Evolutionary conservation across 208 protist genomes (phyloP).

Genomic region (Porcisia hertigi): DNA sequence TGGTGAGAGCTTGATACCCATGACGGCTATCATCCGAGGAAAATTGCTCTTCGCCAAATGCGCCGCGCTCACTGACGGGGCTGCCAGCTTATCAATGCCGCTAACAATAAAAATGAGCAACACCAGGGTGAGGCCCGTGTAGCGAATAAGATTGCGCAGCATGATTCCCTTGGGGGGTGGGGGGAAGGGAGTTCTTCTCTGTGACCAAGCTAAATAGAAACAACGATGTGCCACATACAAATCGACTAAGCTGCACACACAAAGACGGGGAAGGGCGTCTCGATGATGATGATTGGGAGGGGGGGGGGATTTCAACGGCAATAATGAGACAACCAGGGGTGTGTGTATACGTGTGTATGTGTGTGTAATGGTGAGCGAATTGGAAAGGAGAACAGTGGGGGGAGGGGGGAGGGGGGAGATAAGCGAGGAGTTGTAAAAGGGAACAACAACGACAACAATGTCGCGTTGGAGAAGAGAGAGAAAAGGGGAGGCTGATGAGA

Average conservation of each 20-base stretch:
- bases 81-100: conserved; percentile 54
- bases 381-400: no score
- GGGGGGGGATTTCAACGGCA: no score
- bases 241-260: no score
- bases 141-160: conserved; percentile 59
- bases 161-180: neutral
- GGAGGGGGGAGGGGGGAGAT: no score
- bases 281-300: no score
- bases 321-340: conserved; percentile 8
- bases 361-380: no score
- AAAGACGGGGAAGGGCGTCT: no score
- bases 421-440: no score
- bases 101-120: conserved; percentile 55
- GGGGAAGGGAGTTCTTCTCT: neutral
- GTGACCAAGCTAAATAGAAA: neutral
- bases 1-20: conserved; percentile 23
- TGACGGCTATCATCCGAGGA: conserved; percentile 41
- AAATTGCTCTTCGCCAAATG: conserved; percentile 74
- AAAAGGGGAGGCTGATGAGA: neutral
- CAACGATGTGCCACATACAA: neutral
- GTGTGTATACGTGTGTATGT: neutral
- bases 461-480: neutral
- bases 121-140: conserved; percentile 60
- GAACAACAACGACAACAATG: neutral
- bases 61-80: conserved; percentile 43